phyloP scores from a whole-genome alignment of 306 rosid species.

The Trifolium fragiferum region DNA sequence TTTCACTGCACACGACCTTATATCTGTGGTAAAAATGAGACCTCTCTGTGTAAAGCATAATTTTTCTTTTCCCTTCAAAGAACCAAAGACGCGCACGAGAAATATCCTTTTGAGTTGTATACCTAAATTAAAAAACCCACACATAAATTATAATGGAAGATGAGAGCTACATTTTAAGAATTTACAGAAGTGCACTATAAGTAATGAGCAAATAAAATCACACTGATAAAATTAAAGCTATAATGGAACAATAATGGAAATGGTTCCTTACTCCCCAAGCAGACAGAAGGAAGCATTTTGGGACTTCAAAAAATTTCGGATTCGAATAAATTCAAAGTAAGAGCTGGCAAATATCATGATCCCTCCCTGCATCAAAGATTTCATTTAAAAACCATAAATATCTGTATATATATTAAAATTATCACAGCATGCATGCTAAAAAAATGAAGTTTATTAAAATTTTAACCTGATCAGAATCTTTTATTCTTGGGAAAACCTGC shows the following conservation, averaged over 20 bases:
- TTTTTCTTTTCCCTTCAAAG: conserved; percentile 75
- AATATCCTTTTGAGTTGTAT: conserved; percentile 78
- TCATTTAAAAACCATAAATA: conserved; percentile 16
- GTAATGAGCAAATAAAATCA: conserved; percentile 24
- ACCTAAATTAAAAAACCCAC: conserved; percentile 54
- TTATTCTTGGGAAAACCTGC: conserved; percentile 90
- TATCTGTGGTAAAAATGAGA: conserved; percentile 92
- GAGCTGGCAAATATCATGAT: conserved; percentile 82
- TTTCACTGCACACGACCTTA: conserved; percentile 57
- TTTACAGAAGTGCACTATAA: not conserved
- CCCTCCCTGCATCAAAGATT: conserved; percentile 74
- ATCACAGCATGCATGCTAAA: conserved; percentile 23
- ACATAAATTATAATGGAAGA: conserved; percentile 31
- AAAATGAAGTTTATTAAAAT: conserved; percentile 7
- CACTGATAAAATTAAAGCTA: not conserved
- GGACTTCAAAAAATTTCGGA: conserved; percentile 82
- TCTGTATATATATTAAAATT: conserved; percentile 2
- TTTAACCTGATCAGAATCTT: conserved; percentile 74
- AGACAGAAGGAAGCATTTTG: conserved; percentile 88
- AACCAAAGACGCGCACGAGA: conserved; percentile 87
- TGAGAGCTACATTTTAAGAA: conserved; percentile 15
- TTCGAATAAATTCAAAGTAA: conserved; percentile 77
- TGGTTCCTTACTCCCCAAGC: conserved; percentile 85
- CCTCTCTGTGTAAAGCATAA: conserved; percentile 92
- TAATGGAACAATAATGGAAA: conserved; percentile 10